Percentiles rank a stretch among this genome's conserved stretches.
Evolutionary conservation across 352 stramenopile genomes (phyloP).

Genomic region (Pythium sukuiense): DNA sequence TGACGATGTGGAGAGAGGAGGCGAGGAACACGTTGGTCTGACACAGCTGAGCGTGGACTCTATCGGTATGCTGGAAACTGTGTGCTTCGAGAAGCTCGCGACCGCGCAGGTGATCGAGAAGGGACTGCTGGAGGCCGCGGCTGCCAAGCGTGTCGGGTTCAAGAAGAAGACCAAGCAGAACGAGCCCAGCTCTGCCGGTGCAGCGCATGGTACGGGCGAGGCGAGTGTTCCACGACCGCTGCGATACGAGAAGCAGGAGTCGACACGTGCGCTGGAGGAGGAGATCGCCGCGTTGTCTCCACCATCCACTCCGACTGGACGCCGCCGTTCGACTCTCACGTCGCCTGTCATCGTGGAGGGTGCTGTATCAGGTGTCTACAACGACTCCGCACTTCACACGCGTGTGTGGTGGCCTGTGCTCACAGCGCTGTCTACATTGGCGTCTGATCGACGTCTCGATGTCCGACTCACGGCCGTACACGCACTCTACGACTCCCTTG

Average conservation of each 20-base stretch:
- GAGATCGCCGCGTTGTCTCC: slow-evolving; percentile 55
- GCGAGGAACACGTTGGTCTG: slow-evolving; percentile 51
- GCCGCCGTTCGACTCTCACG: slow-evolving; percentile 37
- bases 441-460: slow-evolving; percentile 89
- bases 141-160: slow-evolving; percentile 54
- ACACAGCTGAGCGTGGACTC: slow-evolving; percentile 74
- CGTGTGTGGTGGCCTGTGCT: slow-evolving; percentile 95
- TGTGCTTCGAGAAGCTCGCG: slow-evolving; percentile 76
- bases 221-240: slow-evolving; percentile 23
- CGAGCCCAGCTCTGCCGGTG: slow-evolving; percentile 1
- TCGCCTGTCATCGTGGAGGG: slow-evolving; percentile 4
- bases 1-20: slow-evolving; percentile 57
- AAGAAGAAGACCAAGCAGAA: slow-evolving; percentile 31
- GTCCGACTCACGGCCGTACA: slow-evolving; percentile 80
- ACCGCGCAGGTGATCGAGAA: slow-evolving; percentile 79
- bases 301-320: slow-evolving; percentile 27
- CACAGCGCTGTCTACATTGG: slow-evolving; percentile 93
- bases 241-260: slow-evolving; percentile 72
- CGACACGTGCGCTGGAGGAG: slow-evolving; percentile 52
- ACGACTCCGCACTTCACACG: slow-evolving; percentile 67
- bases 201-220: background rate
- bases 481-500: slow-evolving; percentile 72
- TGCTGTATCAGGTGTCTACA: slow-evolving; percentile 41
- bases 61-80: slow-evolving; percentile 55
- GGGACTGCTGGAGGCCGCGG: slow-evolving; percentile 35